Percentiles rank a stretch among this genome's conserved stretches.
Evolutionary conservation across 768 basidiomycete genomes (phyloP).

Genomic region (Nidularia sp.): DNA sequence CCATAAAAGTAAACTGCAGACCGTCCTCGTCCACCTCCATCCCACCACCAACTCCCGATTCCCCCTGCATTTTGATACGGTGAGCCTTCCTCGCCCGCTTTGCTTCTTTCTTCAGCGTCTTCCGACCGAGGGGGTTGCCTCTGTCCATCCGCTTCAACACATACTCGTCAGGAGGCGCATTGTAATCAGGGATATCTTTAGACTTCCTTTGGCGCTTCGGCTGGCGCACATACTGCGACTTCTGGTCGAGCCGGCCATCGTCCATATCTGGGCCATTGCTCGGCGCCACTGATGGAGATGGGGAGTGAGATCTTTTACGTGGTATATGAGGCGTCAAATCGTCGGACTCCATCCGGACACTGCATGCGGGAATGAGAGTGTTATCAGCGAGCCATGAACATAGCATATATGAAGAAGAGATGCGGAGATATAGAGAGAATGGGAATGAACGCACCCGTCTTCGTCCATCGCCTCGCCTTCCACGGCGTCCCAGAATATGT

Average conservation of each 20-base stretch:
- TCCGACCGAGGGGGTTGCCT: slow-evolving; percentile 59
- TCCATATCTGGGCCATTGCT: not conserved
- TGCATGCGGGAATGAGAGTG: slow-evolving; percentile 1
- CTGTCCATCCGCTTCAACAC: slow-evolving; percentile 41
- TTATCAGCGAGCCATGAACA: no score
- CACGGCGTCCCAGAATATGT: slow-evolving; percentile 38
- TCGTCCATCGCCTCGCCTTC: slow-evolving; percentile 37
- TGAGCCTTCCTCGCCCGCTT: slow-evolving; percentile 58
- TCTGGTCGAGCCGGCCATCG: slow-evolving; percentile 1
- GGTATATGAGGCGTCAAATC: slow-evolving; percentile 26
- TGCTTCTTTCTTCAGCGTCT: slow-evolving; percentile 57
- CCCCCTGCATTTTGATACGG: slow-evolving; percentile 18
- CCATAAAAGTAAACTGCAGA: slow-evolving; percentile 46
- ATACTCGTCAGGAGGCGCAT: slow-evolving; percentile 44
- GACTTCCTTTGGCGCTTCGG: slow-evolving; percentile 61
- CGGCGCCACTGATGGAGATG: slow-evolving; percentile 16
- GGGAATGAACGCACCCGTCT: slow-evolving; percentile 26
- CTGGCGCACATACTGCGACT: slow-evolving; percentile 26
- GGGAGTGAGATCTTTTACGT: slow-evolving; percentile 34
- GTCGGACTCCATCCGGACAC: slow-evolving; percentile 30
- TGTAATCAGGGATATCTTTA: slow-evolving; percentile 50
- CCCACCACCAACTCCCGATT: slow-evolving; percentile 16
- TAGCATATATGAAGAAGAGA: not conserved
- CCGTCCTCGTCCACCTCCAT: slow-evolving; percentile 49
- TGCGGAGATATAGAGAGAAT: slow-evolving; percentile 6